These are phyloP conservation scores for Austroboletus eburneus DNA, from an alignment of 768 basidiomycete species.

Conservation along the genomic window DNA sequence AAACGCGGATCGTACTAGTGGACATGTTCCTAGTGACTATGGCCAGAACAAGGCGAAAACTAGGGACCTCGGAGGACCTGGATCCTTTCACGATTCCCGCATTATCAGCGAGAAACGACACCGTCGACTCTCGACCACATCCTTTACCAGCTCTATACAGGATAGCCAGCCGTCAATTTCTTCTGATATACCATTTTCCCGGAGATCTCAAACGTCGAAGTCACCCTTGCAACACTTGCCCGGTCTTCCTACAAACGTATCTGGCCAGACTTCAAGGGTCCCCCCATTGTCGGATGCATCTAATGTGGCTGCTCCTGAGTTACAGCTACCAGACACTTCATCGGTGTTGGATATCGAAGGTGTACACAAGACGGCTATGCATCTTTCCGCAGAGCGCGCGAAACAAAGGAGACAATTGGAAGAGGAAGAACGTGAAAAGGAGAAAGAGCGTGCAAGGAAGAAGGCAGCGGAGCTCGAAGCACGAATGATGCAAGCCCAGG, in stretches of 20 bases:
- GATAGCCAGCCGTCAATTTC: constrained; percentile 22
- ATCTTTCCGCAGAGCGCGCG: constrained; percentile 78
- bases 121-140: constrained; percentile 22
- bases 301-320: constrained; percentile 39
- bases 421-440: constrained; percentile 76
- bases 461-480: constrained; percentile 79
- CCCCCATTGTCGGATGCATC: constrained; percentile 45
- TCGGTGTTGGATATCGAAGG: constrained; percentile 52
- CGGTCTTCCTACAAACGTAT: constrained; percentile 15
- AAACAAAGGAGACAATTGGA: constrained; percentile 76
- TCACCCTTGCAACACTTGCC: constrained; percentile 35
- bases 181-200: constrained; percentile 17
- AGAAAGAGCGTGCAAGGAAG: constrained; percentile 72
- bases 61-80: constrained; percentile 16
- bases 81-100: constrained; percentile 16
- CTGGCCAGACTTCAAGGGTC: constrained; percentile 12
- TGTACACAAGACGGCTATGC: constrained; percentile 75
- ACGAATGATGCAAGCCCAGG: constrained; percentile 44
- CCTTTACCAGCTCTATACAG: constrained; percentile 19
- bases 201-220: constrained; percentile 43
- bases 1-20: constrained; percentile 16
- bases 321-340: constrained; percentile 18
- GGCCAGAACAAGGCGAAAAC: constrained; percentile 16
- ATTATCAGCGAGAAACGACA: constrained; percentile 14
- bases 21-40: constrained; percentile 12